phyloP scores from a whole-genome alignment of 1,284 basidiomycete species.

The Malassezia sympodialis region DNA sequence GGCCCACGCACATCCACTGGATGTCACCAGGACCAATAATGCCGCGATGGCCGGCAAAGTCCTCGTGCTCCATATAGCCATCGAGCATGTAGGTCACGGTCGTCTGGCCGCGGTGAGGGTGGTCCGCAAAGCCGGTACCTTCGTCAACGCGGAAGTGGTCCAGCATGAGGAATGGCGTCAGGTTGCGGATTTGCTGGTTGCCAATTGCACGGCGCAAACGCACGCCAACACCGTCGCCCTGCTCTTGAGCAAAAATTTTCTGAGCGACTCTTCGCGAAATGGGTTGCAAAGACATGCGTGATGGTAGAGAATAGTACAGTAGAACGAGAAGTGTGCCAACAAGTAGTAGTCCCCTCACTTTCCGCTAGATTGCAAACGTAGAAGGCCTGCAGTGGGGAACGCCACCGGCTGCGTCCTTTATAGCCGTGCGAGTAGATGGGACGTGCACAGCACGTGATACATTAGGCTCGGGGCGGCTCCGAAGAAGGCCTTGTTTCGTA shows the following conservation, averaged over 20 bases:
- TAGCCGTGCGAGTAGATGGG: background rate
- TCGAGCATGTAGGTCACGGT: slow-evolving; percentile 72
- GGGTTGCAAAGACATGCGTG: background rate
- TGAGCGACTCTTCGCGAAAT: slow-evolving; percentile 64
- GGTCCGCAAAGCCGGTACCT: slow-evolving; percentile 57
- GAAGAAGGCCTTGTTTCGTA: background rate
- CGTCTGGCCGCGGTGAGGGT: slow-evolving; percentile 57
- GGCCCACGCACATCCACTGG: slow-evolving; percentile 32
- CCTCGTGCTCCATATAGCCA: slow-evolving; percentile 76
- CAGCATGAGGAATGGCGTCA: slow-evolving; percentile 77
- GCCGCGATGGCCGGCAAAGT: slow-evolving; percentile 70
- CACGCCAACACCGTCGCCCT: slow-evolving; percentile 77
- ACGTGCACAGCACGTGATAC: background rate
- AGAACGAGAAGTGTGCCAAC: background rate
- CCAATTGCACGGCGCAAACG: slow-evolving; percentile 83
- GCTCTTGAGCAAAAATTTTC: slow-evolving; percentile 67
- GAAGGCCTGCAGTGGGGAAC: background rate
- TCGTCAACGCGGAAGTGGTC: slow-evolving; percentile 51
- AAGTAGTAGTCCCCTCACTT: background rate
- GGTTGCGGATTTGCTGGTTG: slow-evolving; percentile 61
- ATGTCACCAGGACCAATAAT: slow-evolving; percentile 59
- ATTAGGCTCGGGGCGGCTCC: background rate
- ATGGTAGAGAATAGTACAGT: background rate
- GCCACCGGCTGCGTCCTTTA: background rate
- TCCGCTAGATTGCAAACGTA: background rate